These are phyloP conservation scores for Globisporangium apiculatum DNA, from an alignment of 352 stramenopile species.

Conservation along the genomic window DNA sequence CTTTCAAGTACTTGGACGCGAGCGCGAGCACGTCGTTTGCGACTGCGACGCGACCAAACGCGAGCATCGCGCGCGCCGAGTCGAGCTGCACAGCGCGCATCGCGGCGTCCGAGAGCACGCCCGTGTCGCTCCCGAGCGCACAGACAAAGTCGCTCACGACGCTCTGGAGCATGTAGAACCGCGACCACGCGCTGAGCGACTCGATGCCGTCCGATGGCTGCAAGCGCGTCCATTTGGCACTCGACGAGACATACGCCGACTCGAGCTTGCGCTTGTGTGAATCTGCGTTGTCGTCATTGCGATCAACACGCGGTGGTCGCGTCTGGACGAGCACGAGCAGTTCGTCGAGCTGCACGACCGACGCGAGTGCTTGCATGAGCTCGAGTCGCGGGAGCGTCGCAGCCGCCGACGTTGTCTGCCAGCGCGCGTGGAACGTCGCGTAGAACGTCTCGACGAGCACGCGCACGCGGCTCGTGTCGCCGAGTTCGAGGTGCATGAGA, in stretches of 20 bases:
- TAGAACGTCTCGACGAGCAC: conserved; percentile 64
- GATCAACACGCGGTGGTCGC: background rate
- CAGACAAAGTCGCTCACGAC: conserved; percentile 26
- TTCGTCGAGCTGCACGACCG: conserved; percentile 58
- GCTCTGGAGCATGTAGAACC: conserved; percentile 56
- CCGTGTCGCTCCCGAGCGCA: conserved; percentile 19
- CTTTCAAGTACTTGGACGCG: conserved; percentile 69
- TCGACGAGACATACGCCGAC: conserved; percentile 19
- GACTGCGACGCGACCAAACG: conserved; percentile 60
- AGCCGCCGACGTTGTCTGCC: conserved; percentile 45
- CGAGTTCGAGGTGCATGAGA: conserved; percentile 33
- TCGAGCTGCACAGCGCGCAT: conserved; percentile 23
- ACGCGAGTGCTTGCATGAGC: conserved; percentile 59
- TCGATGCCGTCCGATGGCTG: conserved; percentile 42
- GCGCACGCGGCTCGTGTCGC: conserved; percentile 36
- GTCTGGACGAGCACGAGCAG: conserved; percentile 13
- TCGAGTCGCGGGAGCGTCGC: conserved; percentile 38
- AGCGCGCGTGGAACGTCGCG: conserved; percentile 36
- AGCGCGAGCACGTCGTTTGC: conserved; percentile 63
- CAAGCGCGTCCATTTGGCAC: conserved; percentile 28
- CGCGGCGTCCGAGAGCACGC: conserved; percentile 22
- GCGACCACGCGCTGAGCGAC: conserved; percentile 49
- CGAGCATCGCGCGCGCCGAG: conserved; percentile 44
- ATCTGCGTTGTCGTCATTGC: too few relatives aligned
- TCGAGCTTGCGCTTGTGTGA: conserved; percentile 14